A percentile compares a stretch with the other conserved stretches of the same genome.
These are phyloP conservation scores for Fraxinus anomala DNA, from an alignment of 257 asterid species.

Conservation along the genomic window DNA sequence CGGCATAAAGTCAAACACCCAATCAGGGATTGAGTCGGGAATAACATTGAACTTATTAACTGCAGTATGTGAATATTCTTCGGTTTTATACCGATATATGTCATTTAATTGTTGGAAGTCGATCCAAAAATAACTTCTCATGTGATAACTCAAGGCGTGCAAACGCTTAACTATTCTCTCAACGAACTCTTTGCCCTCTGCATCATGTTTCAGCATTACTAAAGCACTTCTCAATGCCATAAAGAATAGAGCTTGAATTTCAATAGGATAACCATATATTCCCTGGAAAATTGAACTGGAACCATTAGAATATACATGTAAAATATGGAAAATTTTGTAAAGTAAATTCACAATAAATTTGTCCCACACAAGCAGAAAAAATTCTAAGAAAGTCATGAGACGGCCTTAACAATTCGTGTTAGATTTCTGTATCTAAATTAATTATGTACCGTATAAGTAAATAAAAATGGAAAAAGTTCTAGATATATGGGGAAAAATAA, in stretches of 20 bases:
- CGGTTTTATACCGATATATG: slow-evolving; percentile 72
- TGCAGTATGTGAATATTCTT: slow-evolving; percentile 81
- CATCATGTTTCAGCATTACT: slow-evolving; percentile 61
- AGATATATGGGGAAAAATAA: neutral
- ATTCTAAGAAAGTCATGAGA: neutral
- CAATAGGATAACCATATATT: slow-evolving; percentile 76
- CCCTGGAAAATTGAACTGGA: slow-evolving; percentile 48
- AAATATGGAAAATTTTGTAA: neutral
- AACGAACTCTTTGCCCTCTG: slow-evolving; percentile 62
- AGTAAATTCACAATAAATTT: neutral
- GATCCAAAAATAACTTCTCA: slow-evolving; percentile 79
- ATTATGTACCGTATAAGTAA: neutral
- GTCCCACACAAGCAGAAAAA: neutral
- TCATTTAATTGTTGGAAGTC: slow-evolving; percentile 74
- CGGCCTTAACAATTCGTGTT: neutral
- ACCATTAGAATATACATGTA: slow-evolving; percentile 17
- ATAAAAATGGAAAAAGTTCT: neutral
- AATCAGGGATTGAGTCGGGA: slow-evolving; percentile 77
- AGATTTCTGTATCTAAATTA: neutral
- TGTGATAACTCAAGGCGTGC: slow-evolving; percentile 75
- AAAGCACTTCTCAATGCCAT: slow-evolving; percentile 72
- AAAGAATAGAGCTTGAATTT: slow-evolving; percentile 78
- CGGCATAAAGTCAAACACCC: slow-evolving; percentile 82
- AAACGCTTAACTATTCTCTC: slow-evolving; percentile 73
- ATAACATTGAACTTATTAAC: slow-evolving; percentile 75